Evolutionary conservation across 129 eudicot species (phyloP), one percentile per base, ranked within the genome.

Genomic region (Pseudognaphalium luteoalbum): DNA sequence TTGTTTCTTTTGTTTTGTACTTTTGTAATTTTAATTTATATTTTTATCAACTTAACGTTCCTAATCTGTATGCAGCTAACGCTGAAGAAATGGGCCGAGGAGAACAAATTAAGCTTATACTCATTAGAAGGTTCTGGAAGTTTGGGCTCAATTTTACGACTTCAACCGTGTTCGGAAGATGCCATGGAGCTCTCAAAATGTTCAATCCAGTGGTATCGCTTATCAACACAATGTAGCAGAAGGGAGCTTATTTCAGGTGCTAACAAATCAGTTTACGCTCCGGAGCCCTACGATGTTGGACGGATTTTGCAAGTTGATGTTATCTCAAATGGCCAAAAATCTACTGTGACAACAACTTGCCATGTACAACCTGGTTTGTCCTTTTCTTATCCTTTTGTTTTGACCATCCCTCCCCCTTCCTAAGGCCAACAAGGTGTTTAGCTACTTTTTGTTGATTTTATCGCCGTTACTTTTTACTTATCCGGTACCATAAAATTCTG

Each of bases 171-270:
- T 30, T 84, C 96, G 60, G 87, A 86, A 69, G 91, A 91, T 14
- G 96, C 97, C 73, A 75, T 72, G 71, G 98, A 94, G 73, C 91
- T 94, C 80, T 82, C 93, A 73, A 89, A 85, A 79, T 91, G 98
- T 78, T 83, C 90, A 17, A 76, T 94, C 76, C 98, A 94, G 65
- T 94, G 98, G 98, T 94, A 82, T 79, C 97, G 98, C 37, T 74
- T 94, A 81, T 90, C 98, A 35, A 80, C 90, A 19, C 88, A 94
- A 79, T 88, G 93, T 74, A 88, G 90, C 87, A 85, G 95, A 68
- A 91, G 95, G 79, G 98, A 94, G 77, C 88, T 93, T 71, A 87
- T 94, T 79, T 83, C 91, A 79, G 98, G 97, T 84, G 98, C 98
- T 72, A 87, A 86, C 85, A 91, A 89, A 90, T 80, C 92, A 58